Conservation (phyloP, 1,284 basidiomycete species). For the Marasmius sp. region DNA sequence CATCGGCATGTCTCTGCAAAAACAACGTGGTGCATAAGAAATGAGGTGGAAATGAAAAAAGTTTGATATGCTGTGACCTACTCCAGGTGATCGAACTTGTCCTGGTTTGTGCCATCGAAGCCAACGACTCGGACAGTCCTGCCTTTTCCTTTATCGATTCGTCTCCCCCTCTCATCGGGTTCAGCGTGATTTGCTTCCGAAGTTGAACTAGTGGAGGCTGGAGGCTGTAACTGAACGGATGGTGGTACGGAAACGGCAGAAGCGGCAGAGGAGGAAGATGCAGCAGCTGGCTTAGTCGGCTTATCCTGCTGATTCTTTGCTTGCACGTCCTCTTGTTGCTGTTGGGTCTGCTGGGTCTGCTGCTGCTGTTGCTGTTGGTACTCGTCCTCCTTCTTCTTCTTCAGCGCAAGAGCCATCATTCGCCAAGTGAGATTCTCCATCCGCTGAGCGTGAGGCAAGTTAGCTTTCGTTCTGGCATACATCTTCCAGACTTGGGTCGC, state of each 20-base stretch:
- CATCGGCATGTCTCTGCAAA: constrained; percentile 63
- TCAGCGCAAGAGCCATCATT: constrained; percentile 94
- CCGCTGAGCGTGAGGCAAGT: constrained; percentile 86
- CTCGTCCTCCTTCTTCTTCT: constrained; percentile 82
- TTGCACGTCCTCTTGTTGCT: background rate
- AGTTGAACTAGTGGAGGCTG: constrained; percentile 11
- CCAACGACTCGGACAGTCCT: constrained; percentile 71
- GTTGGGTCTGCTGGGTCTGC: background rate
- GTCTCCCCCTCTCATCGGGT: constrained; percentile 56
- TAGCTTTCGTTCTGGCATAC: constrained; percentile 87
- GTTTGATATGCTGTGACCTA: constrained; percentile 49
- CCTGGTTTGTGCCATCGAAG: constrained; percentile 75
- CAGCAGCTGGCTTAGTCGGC: background rate
- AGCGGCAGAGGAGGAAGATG: background rate
- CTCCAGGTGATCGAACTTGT: constrained; percentile 69
- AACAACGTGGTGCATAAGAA: constrained; percentile 13
- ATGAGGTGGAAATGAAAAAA: constrained; percentile 3
- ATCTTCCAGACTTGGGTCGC: constrained; percentile 97
- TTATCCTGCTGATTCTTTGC: background rate
- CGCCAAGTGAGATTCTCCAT: constrained; percentile 99
- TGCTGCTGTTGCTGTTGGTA: constrained; percentile 27
- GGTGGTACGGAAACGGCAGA: constrained; percentile 3
- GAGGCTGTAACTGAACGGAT: constrained; percentile 3
- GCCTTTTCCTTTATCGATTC: constrained; percentile 74
- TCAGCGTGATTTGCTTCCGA: constrained; percentile 1